Percentiles rank a stretch among this genome's conserved stretches.
Conservation (phyloP, 148 eudicot genomes). For the Fagopyrum homotropicum region DNA sequence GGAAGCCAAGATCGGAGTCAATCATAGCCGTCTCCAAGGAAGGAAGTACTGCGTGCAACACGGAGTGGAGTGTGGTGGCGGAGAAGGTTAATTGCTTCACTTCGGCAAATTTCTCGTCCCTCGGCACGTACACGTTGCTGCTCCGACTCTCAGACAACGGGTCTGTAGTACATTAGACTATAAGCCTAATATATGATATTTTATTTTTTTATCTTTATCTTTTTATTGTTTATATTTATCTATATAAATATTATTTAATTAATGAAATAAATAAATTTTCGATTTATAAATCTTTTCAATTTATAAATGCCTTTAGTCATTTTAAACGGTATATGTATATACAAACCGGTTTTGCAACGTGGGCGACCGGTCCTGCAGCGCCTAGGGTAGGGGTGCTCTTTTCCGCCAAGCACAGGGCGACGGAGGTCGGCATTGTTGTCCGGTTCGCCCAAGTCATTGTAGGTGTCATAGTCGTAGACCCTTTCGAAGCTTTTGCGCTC, state of each 20-base stretch:
- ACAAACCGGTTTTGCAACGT: constrained; percentile 12
- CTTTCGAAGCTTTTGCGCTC: constrained; percentile 19
- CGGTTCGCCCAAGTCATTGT: constrained; percentile 30
- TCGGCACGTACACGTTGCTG: constrained; percentile 16
- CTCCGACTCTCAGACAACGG: constrained; percentile 9
- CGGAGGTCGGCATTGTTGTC: constrained; percentile 10
- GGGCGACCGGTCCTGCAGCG: constrained; percentile 25
- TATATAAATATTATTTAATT: no score
- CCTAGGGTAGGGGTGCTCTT: constrained; percentile 23
- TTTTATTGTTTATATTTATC: no score
- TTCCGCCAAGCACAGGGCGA: constrained; percentile 22
- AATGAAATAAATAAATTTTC: no score
- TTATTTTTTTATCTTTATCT: no score
- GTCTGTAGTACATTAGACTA: not conserved
- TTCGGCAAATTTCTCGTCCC: constrained; percentile 18
- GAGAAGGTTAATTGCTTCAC: constrained; percentile 5
- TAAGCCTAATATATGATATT: no score
- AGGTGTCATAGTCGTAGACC: constrained; percentile 22
- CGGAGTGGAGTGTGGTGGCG: not conserved
- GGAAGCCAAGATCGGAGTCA: constrained; percentile 9
- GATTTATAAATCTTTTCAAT: no score
- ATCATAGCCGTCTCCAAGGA: constrained; percentile 2
- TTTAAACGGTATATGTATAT: no score
- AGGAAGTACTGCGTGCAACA: constrained; percentile 11
- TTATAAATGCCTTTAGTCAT: no score